phyloP scores from a whole-genome alignment of 2,329 filamentous ascomycete species.

The Aureobasidium lini region DNA sequence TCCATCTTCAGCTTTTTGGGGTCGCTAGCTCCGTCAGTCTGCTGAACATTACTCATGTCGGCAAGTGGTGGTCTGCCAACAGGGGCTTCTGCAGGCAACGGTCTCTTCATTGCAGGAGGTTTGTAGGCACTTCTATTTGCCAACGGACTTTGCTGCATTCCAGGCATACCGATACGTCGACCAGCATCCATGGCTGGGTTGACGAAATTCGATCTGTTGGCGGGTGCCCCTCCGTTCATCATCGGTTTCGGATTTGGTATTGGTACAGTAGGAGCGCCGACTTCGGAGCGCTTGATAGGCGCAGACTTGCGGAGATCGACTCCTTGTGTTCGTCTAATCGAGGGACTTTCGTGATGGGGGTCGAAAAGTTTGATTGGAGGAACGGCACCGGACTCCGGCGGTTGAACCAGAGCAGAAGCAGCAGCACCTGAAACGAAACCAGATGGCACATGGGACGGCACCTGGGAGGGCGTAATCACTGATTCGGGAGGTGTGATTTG shows the following conservation, averaged over 20 bases:
- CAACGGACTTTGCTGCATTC: conserved; percentile 34
- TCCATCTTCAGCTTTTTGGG: conserved; percentile 36
- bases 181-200: conserved; percentile 42
- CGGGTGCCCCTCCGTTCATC: background rate
- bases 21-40: conserved; percentile 30
- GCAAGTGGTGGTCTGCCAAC: conserved; percentile 29
- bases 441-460: conserved; percentile 28
- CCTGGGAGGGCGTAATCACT: conserved; percentile 9
- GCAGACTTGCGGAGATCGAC: conserved; percentile 74
- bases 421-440: conserved; percentile 42
- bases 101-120: conserved; percentile 34
- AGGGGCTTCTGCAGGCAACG: conserved; percentile 21
- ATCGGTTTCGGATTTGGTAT: background rate
- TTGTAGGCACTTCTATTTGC: conserved; percentile 39
- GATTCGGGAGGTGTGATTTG: conserved; percentile 11
- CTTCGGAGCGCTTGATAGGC: conserved; percentile 53
- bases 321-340: conserved; percentile 80
- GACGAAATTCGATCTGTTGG: conserved; percentile 34
- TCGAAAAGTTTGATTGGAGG: conserved; percentile 35
- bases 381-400: conserved; percentile 22
- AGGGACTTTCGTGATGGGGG: conserved; percentile 52
- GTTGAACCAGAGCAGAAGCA: conserved; percentile 33
- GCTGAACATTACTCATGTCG: conserved; percentile 40
- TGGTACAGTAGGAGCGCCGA: conserved; percentile 6
- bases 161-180: conserved; percentile 44